These are phyloP conservation scores for Fraxinus cuspidata DNA, from an alignment of 257 asterid species.

Conservation along the genomic window DNA sequence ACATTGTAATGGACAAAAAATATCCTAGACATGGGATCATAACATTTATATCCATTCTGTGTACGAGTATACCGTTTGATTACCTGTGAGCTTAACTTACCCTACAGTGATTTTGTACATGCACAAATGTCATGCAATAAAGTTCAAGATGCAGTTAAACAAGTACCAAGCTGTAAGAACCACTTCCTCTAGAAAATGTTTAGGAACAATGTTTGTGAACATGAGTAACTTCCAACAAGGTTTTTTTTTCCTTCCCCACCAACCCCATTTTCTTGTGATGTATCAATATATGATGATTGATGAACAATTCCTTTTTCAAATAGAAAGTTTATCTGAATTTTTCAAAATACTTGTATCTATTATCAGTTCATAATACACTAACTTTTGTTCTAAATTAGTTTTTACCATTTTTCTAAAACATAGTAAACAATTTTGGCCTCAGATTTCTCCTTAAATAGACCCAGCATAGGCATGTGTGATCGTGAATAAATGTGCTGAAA, in stretches of 20 bases:
- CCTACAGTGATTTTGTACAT: background rate
- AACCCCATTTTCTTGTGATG: background rate
- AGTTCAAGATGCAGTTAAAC: background rate
- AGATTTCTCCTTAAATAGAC: background rate
- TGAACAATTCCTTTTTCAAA: background rate
- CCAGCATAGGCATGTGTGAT: background rate
- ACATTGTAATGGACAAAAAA: no score
- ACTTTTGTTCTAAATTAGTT: no score
- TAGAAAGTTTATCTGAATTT: no score
- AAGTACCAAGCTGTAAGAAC: background rate
- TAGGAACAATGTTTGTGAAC: background rate
- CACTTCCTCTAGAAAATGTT: background rate
- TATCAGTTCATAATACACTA: background rate
- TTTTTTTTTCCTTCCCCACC: background rate
- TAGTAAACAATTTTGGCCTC: background rate
- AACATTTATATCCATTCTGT: no score
- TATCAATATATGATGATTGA: background rate
- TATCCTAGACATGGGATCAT: no score
- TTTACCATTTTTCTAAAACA: background rate
- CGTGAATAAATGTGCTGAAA: background rate
- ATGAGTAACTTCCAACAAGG: background rate
- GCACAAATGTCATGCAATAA: background rate
- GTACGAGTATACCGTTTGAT: no score
- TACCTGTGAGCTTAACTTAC: no score
- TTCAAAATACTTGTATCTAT: background rate